Evolutionary conservation across 108 stramenopile species (phyloP), one percentile per base, ranked within the genome.

Genomic region (Skeletonema grethae): DNA sequence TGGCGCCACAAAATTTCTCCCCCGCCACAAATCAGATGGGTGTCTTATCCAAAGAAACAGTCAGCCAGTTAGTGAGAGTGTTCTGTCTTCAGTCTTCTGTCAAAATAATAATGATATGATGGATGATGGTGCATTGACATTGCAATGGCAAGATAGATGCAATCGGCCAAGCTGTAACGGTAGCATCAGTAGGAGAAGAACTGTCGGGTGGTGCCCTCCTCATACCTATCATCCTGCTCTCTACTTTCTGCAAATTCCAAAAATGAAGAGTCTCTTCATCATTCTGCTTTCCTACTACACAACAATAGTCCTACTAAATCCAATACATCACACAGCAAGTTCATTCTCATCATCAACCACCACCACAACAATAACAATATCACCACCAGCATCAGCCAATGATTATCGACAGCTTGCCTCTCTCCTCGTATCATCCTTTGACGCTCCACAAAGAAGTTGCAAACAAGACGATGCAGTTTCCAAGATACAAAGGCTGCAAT

Each of bases 381-480:
- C 75, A 18, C 61, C 81, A 28, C 81, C 81, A 1, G 20, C 72
- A 11, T 73, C 75, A 10, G 35, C 39, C 48, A 43, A 57, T 16
- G 81, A 82, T 32, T 82, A 77, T 66, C 70, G 64, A 5, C 65
- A 61, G 24, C 11, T 78, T 41, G 71, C 76, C 22, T 68, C 70
- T 3, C 76, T 82, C 24, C 24, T 82, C 50, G 77, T 69, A 10
- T 25, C 63, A n/a, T 67, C 77, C 28, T 82, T 82, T 65, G 81
- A 82, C 68, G 77, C 67, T 20, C 73, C 72, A 59, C 38, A 41
- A 28, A 16, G 9, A 3, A 3, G 25, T 1, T 28, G 1, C 36
- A 34, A 43, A 25, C 4, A 18, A 22, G 35, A 18, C 16, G 11
- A 55, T 18, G 29, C 38, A 11, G 7, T 22, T 50, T 46, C 30